Percentiles rank a stretch among this genome's conserved stretches.
Evolutionary conservation across 495 filamentous ascomycete species (phyloP).

Genomic region (Staphylotrichum tortipilum): DNA sequence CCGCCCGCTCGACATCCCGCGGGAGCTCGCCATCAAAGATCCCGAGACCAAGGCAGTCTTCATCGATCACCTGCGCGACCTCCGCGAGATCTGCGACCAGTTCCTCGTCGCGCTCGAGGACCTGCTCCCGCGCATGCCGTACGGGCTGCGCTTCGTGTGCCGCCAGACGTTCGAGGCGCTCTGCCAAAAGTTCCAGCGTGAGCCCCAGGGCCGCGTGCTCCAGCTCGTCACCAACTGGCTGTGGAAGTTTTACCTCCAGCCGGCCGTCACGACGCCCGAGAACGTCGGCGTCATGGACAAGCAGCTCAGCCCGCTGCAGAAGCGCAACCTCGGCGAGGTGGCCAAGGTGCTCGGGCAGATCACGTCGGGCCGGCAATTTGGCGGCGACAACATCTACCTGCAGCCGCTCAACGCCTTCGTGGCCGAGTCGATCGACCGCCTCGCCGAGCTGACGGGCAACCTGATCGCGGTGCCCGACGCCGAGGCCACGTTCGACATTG

Average conservation of each 20-base stretch:
- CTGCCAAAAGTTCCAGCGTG: constrained; percentile 64
- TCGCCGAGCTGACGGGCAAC: constrained; percentile 60
- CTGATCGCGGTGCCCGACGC: constrained; percentile 78
- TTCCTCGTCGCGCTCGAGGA: constrained; percentile 78
- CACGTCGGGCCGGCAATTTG: constrained; percentile 76
- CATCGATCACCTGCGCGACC: constrained; percentile 85
- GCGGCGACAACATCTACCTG: constrained; percentile 88
- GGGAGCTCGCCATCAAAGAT: constrained; percentile 88
- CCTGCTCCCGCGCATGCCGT: constrained; percentile 78
- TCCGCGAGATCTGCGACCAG: constrained; percentile 86
- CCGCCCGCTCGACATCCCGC: constrained; percentile 68
- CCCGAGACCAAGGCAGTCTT: constrained; percentile 85
- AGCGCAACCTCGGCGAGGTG: constrained; percentile 84
- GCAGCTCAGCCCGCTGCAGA: constrained; percentile 79
- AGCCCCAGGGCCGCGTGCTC: constrained; percentile 67
- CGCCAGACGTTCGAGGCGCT: constrained; percentile 77
- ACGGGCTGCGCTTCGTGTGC: constrained; percentile 82
- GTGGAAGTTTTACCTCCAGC: constrained; percentile 89
- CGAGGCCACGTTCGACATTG: constrained; percentile 91
- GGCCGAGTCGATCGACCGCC: constrained; percentile 70
- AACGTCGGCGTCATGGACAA: constrained; percentile 83
- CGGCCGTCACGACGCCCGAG: constrained; percentile 78
- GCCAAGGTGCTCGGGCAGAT: constrained; percentile 86
- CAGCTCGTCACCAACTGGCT: constrained; percentile 83
- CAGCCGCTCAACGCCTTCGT: constrained; percentile 90